Conservation (phyloP, 2,329 filamentous ascomycete genomes). For the Zarea fungicola region DNA sequence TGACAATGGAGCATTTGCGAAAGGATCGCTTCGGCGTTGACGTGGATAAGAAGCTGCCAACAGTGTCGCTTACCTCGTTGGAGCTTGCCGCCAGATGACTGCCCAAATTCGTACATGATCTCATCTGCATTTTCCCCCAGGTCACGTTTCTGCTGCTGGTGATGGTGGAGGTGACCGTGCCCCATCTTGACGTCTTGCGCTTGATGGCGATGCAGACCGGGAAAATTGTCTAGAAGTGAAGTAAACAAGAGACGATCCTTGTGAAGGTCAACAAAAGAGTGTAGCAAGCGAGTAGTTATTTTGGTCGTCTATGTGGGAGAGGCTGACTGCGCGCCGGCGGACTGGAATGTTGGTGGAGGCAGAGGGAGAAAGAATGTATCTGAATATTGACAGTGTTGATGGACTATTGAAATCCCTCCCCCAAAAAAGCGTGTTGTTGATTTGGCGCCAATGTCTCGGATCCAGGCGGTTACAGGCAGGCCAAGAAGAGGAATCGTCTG, state of each 20-base stretch:
- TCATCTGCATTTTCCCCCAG: neutral
- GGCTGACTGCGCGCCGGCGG: constrained; percentile 7
- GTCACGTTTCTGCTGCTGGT: constrained; percentile 10
- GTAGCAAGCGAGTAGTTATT: constrained; percentile 2
- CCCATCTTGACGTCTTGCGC: constrained; percentile 11
- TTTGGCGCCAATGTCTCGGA: constrained; percentile 12
- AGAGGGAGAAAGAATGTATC: constrained; percentile 14
- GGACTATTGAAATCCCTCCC: constrained; percentile 4
- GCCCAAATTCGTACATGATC: neutral
- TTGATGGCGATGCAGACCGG: neutral
- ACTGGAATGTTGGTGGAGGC: constrained; percentile 13
- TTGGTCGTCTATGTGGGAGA: constrained; percentile 4
- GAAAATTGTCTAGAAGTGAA: neutral
- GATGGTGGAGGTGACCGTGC: constrained; percentile 9
- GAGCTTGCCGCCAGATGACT: neutral
- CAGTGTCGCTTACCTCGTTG: constrained; percentile 3
- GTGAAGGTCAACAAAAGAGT: neutral
- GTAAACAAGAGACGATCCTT: neutral
- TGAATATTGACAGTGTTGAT: constrained; percentile 5
- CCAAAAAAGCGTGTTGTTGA: constrained; percentile 1
- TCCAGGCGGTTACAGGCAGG: neutral
- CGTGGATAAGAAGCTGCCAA: no score
- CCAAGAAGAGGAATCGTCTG: neutral
- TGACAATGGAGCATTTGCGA: no score
- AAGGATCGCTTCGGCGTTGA: no score